Evolutionary conservation across 2,329 filamentous ascomycete species (phyloP).

Genomic region (Dactylellina leptospora): DNA sequence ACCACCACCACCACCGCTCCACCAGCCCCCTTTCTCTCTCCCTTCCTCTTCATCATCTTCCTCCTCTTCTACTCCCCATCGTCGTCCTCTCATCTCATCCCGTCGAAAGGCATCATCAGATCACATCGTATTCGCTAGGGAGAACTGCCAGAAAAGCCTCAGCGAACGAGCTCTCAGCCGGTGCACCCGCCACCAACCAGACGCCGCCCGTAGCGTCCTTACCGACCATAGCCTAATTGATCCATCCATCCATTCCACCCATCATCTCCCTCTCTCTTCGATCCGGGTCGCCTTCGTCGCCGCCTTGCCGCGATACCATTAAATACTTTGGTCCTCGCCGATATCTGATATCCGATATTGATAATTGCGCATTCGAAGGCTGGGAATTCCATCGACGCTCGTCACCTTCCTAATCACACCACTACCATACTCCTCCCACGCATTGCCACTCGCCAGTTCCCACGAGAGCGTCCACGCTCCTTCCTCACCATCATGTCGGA

Average conservation of each 20-base stretch:
- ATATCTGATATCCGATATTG: no score
- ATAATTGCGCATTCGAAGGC: no score
- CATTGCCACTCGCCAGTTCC: not conserved
- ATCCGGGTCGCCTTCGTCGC: no score
- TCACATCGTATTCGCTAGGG: constrained; percentile 43
- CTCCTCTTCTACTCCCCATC: not conserved
- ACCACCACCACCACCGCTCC: no score
- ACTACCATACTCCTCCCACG: no score
- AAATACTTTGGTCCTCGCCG: no score
- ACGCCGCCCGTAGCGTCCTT: constrained; percentile 15
- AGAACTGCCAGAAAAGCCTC: constrained; percentile 32
- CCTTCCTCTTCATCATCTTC: constrained; percentile 5
- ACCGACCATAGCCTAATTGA: constrained; percentile 42
- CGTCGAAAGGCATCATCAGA: not conserved
- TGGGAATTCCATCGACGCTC: no score
- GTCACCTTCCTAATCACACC: no score
- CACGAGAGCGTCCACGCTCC: not conserved
- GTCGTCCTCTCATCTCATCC: not conserved
- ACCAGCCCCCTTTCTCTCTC: constrained; percentile 37
- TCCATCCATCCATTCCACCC: not conserved
- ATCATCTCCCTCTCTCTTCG: not conserved
- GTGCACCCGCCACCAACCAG: not conserved
- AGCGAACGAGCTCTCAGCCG: no score
- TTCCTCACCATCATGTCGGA: constrained; percentile 21
- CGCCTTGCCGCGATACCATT: no score